Evolutionary conservation across 2,329 filamentous ascomycete genomes (phyloP), one percentile per base, ranked within the genome.

Genomic region (Neoscytalidium dimidiatum): DNA sequence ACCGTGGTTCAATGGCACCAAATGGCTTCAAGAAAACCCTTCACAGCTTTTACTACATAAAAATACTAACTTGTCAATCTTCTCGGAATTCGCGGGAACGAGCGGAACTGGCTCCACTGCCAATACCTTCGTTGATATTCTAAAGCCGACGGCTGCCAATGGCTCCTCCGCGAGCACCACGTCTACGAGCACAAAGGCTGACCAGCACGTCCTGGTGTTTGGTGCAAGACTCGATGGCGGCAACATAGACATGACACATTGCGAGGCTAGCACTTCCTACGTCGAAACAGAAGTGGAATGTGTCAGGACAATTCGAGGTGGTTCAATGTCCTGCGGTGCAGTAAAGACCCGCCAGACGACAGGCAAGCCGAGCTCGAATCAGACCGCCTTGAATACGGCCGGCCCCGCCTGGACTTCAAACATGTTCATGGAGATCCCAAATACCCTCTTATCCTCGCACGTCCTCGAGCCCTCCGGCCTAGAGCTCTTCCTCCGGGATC

Each of bases 201-300:
- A 61, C 0, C n/a, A 38, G 5, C n/a, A 4, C 1, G 5, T 28
- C 9, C 29, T 48, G 11, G 46, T 44, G 2, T 56, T 52, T 23
- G 31, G 33, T 13, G 4, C 31, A 2, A 31, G 17, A 14, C 2
- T 14, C 0, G 4, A 11, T n/a, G n/a, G n/a, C n/a, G n/a, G 17
- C 3, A 3, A 35, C 69, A n/a, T 62, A 8, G 48, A 8, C 1
- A 35, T 63, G 68, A n/a, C 48, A 67, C 8, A 21, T 62, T 26
- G 53, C 56, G 35, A n/a, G 14, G 13, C 23, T 1, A 33, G 17
- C 0, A 41, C 51, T 4, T 9, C 41, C 2, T 66, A 64, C 21
- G 61, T 61, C 1, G 61, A 66, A 1, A 28, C 44, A 0, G 17
- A 48, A 2, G 28, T 66, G 4, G 3, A 48, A 19, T 66, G 65